These are phyloP conservation scores for Leersia perrieri DNA, from an alignment of 176 grass and related monocot genomes.

Conservation along the genomic window DNA sequence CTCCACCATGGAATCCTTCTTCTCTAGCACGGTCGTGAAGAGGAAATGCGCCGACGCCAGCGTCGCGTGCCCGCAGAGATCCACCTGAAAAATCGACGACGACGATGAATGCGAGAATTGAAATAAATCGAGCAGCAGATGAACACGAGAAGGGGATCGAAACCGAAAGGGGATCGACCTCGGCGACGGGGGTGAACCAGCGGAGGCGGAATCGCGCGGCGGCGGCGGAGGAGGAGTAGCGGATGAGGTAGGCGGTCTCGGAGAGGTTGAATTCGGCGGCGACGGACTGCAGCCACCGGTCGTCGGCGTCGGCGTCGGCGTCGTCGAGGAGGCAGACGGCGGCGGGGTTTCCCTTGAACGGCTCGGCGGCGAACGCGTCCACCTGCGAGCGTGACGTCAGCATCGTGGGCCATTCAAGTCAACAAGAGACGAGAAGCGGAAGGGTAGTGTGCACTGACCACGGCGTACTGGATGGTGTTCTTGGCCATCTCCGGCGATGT, in stretches of 20 bases:
- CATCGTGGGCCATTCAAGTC: neutral
- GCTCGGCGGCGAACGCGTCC: constrained; percentile 54
- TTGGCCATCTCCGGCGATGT: constrained; percentile 28
- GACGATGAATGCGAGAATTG: neutral
- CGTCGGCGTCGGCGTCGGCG: constrained; percentile 24
- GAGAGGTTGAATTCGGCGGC: constrained; percentile 82
- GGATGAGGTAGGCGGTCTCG: constrained; percentile 51
- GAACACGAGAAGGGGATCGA: neutral
- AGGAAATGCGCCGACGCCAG: constrained; percentile 70
- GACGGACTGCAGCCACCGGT: constrained; percentile 68
- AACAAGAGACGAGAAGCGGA: neutral
- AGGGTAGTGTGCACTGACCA: constrained; percentile 28
- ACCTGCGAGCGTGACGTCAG: constrained; percentile 43
- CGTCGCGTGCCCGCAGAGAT: constrained; percentile 53
- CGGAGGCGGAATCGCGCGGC: constrained; percentile 53
- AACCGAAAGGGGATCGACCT: constrained; percentile 30
- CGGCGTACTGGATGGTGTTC: constrained; percentile 41
- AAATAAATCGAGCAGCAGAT: neutral
- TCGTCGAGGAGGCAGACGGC: constrained; percentile 64
- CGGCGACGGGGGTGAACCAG: constrained; percentile 65
- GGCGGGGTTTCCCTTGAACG: constrained; percentile 80
- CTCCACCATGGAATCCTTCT: constrained; percentile 38
- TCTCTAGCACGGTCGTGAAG: constrained; percentile 33
- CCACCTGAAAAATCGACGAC: constrained; percentile 11
- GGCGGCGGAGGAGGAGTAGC: constrained; percentile 7